These are phyloP conservation scores for Aspergillus biplanus DNA, from an alignment of 495 filamentous ascomycete genomes.

Conservation along the genomic window DNA sequence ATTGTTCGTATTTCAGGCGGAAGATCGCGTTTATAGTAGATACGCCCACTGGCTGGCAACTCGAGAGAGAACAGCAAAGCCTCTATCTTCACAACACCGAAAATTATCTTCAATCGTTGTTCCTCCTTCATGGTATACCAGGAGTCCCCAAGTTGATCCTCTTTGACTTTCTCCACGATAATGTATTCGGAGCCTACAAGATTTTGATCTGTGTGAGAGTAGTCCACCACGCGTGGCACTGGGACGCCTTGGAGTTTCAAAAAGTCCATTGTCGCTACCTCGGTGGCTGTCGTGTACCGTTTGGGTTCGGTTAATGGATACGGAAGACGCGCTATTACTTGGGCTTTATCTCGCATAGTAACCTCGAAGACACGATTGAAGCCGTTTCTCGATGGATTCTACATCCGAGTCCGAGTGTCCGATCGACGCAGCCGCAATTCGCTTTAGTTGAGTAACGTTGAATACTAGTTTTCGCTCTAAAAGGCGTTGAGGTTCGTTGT, in stretches of 20 bases:
- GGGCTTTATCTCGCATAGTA: constrained; percentile 29
- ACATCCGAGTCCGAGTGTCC: constrained; percentile 21
- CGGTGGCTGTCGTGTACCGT: constrained; percentile 35
- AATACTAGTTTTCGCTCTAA: constrained; percentile 28
- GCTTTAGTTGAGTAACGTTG: constrained; percentile 32
- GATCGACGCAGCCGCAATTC: constrained; percentile 26
- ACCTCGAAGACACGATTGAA: constrained; percentile 35
- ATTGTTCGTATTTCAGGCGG: not conserved
- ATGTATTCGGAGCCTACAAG: constrained; percentile 20
- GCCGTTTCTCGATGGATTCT: constrained; percentile 31
- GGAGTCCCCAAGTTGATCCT: constrained; percentile 15
- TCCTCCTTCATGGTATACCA: constrained; percentile 24
- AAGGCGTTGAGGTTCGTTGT: constrained; percentile 28
- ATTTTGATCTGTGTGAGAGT: constrained; percentile 1
- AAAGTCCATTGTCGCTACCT: constrained; percentile 41
- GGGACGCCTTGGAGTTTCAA: constrained; percentile 33
- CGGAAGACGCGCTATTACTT: constrained; percentile 31
- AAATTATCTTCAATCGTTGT: constrained; percentile 14
- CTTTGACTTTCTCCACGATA: constrained; percentile 17
- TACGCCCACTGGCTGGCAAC: constrained; percentile 26
- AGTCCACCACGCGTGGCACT: constrained; percentile 27
- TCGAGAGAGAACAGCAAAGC: constrained; percentile 15
- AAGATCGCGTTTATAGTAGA: constrained; percentile 22
- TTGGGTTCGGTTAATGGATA: constrained; percentile 34
- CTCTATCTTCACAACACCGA: constrained; percentile 22